Evolutionary conservation across 441 rosid genomes (phyloP), one percentile per base, ranked within the genome.

Genomic region (Capsella rubella): DNA sequence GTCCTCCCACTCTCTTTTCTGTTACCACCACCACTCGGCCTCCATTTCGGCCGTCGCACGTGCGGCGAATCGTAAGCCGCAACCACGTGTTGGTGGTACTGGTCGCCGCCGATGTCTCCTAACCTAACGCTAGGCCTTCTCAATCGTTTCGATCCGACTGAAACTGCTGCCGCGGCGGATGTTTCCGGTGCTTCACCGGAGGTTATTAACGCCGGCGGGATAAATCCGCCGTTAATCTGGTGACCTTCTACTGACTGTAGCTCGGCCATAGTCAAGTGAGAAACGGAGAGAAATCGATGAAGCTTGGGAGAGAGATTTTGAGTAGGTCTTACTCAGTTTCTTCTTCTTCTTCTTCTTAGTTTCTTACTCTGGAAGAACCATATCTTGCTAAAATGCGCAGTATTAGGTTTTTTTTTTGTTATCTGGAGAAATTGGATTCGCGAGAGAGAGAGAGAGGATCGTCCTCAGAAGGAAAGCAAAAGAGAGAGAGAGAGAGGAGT

Each of bases 51-150:
- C 71, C 91, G 79, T 67, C 93, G 85, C 31, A 37, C 56, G 54
- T 73, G 87, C 60, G 84, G 87, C 52, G 84, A 79, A 50, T 88
- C 92, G 65, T 82, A 78, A 29, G 85, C 46, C 1, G 42, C 8
- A 34, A 39, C 46, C 45, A 47, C 65, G 6, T 61, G 75, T 7
- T 71, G 79, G 63, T 67, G 77, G 57, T 77, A 64, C 72, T 81
- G 83, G 75, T 86, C 93, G 34, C 96, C 97, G 56, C 99, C 99
- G 74, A 90, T 92, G 13, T 94, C 97, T 1, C 98, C 96, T 63
- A 93, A 83, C 55, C 97, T 84, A n/a, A 93, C 97, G 78, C 93
- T 91, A 8, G 98, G 97, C 66, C 98, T 84, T 43, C 97, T 76
- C 74, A 87, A 87, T 31, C 94, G 89, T 73, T 93, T 93, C 29